Conservation (phyloP, 495 filamentous ascomycete genomes). For the Paragyromitra xinjiangensis region DNA sequence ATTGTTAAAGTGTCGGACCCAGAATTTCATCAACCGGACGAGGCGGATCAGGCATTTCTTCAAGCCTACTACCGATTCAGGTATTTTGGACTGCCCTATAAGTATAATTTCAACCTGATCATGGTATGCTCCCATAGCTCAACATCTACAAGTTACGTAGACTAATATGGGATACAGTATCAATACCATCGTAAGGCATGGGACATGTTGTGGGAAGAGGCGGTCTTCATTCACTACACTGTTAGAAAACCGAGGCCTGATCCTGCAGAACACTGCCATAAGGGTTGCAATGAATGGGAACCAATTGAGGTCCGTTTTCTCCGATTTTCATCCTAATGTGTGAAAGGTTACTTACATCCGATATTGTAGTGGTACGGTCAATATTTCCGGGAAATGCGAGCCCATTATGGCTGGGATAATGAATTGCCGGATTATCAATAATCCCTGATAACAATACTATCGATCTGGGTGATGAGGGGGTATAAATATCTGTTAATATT, state of each 20-base stretch:
- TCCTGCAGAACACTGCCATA: constrained; percentile 47
- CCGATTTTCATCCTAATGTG: not conserved
- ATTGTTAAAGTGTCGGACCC: constrained; percentile 56
- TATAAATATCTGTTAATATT: not conserved
- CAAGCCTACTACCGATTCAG: constrained; percentile 55
- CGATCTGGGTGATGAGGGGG: not conserved
- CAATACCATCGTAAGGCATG: constrained; percentile 54
- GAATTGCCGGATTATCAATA: constrained; percentile 55
- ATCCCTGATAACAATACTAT: constrained; percentile 10
- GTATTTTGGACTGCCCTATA: constrained; percentile 56
- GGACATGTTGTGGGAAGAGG: constrained; percentile 56
- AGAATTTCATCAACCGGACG: constrained; percentile 52
- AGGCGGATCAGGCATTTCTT: constrained; percentile 56
- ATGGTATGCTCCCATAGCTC: constrained; percentile 43
- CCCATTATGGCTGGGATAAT: constrained; percentile 55
- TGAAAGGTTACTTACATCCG: constrained; percentile 11
- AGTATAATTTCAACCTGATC: constrained; percentile 56
- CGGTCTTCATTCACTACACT: constrained; percentile 55
- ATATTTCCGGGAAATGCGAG: constrained; percentile 55
- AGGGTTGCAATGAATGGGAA: constrained; percentile 56
- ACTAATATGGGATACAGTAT: constrained; percentile 40
- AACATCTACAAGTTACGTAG: not conserved
- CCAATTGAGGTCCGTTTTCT: constrained; percentile 46
- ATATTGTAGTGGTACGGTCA: constrained; percentile 54
- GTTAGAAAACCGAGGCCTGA: constrained; percentile 50